Evolutionary conservation across 2,329 filamentous ascomycete species (phyloP), one percentile per base, ranked within the genome.

Genomic region (Aspergillus puulaauensis): DNA sequence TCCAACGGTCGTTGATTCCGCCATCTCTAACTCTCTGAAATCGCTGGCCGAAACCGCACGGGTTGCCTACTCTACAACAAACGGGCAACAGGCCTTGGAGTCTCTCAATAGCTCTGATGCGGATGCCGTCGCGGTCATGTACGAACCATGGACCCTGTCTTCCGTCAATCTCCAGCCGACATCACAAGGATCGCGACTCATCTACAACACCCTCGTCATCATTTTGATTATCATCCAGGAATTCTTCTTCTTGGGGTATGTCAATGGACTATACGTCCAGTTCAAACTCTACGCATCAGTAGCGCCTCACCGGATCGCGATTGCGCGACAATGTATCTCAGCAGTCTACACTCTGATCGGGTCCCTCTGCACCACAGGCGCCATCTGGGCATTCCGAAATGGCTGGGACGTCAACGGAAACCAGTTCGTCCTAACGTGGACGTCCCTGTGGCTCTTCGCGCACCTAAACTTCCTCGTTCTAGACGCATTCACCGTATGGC

Each of bases 171-270:
- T 80, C 52, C 73, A 78, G 54, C 67, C 72, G 0, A 79, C 77
- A 0, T 54, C 67, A 0, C 76, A 81, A 59, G 77, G 77, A 3
- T 71, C 76, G 1, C 66, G 76, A 2, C 63, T 77, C 0, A 69
- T 80, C 52, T 79, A 79, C 65, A 81, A 80, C 60, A 80, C 77
- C 0, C 63, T 79, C 6, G 69, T 73, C 3, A 73, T 80, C 52
- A 75, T 79, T 47, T 68, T 81, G 33, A 73, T 78, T n/a, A 64
- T 81, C 11, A 73, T 81, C 35, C 75, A 78, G 55, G 75, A 81
- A 59, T 81, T 81, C 68, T 80, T 81, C 70, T 81, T 75, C 61
- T 66, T 81, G 12, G 72, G 77, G 27, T 73, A 72, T 44, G 63
- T 80, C 58, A 81, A 81, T 62, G 77, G 76, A 14, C 67, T 80